Base-by-base conservation (phyloP, 371 early-diverging fungal genomes). In the Mortierella sp. region DNA sequence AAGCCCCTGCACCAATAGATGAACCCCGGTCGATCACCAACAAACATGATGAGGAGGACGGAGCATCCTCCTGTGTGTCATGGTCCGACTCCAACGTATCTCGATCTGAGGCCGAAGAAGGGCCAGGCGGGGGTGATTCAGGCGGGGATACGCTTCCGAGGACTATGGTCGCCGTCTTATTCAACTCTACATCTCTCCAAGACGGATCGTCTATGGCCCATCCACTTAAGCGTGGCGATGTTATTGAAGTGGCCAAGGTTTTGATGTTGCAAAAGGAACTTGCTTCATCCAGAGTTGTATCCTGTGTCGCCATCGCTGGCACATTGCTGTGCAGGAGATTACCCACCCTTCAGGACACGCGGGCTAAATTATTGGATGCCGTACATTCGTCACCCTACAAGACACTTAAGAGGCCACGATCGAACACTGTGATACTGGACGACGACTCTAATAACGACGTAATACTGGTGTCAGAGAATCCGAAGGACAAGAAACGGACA, bases 31-130 rank as follows among this genome's bases (percentile, higher is more conserved):
- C 34, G 21, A 21, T 19, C 10, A 37, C 19, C 34, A 64, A 46
- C 14, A 14, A 73, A 14, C 43, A 57, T 19, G 26, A 73, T 16
- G 73, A 16, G 46, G 28, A 44, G 2, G 14, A 50, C 31, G 28
- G 10, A 31, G 31, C 31, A 8, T 19, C 72, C 0, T 76, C 81
- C 0, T 69, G 55, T 19, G 24, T 76, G 2, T 73, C 73, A 10
- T 76, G 81, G 81, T 81, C 81, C 9, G 81, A 81, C 46, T 76
- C 81, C 3, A 69, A 43, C 14, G 44, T 10, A 70, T 59, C 59
- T 46, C 44, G 28, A 0, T 48, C 57, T 59, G 37, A 64, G 3
- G 16, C 55, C 2, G 71, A 71, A 71, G 21, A 13, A 21, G 75
- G 26, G 28, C 28, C 46, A 0, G 54, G 46, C 16, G 28, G 40